Evolutionary conservation across 1,139 yeast genomes (phyloP).

Genomic region (Diutina catenulata): DNA sequence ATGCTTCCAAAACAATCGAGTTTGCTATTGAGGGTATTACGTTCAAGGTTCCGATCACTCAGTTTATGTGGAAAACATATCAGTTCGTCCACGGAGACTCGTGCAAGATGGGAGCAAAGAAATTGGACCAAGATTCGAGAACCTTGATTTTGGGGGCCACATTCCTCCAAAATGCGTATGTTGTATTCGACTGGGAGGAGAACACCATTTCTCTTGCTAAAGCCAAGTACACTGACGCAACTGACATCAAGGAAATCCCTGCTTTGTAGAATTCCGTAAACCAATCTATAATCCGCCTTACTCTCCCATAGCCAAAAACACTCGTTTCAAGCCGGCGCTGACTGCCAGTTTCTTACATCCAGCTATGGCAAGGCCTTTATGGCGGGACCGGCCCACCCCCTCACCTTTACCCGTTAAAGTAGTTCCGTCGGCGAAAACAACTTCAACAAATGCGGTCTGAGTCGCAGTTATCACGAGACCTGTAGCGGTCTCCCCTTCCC

Average conservation of each 20-base stretch:
- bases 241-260: neutral
- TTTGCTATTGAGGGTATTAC: neutral
- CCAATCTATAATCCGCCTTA: too few relatives aligned
- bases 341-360: conserved; percentile 43
- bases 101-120: neutral
- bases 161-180: neutral
- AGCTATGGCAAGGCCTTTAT: conserved; percentile 22
- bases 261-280: too few relatives aligned
- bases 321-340: conserved; percentile 35
- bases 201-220: neutral
- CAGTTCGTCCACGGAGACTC: neutral
- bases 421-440: conserved; percentile 40
- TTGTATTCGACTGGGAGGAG: neutral
- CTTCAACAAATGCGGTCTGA: conserved; percentile 19
- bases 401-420: conserved; percentile 14
- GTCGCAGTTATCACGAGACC: too few relatives aligned
- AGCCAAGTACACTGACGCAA: neutral
- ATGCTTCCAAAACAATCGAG: neutral
- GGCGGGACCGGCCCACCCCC: conserved; percentile 30
- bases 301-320: too few relatives aligned
- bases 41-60: neutral
- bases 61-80: neutral
- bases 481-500: too few relatives aligned
- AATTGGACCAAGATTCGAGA: conserved; percentile 6
- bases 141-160: neutral